Conservation (phyloP, 75 land plant genomes). For the Picea sitchensis region DNA sequence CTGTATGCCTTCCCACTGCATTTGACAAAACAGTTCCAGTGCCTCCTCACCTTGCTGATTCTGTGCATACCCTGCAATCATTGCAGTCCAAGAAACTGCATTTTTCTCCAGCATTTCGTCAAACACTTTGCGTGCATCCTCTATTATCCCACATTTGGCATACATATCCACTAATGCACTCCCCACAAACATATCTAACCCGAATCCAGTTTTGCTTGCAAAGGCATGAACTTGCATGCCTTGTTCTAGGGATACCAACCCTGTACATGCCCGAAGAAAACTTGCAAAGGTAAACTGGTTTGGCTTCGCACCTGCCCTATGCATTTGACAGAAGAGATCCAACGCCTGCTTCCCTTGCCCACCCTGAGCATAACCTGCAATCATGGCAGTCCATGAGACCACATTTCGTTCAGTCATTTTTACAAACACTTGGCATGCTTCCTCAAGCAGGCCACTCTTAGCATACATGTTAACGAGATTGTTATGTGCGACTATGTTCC, state of each 20-base stretch:
- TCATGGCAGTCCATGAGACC: conserved; percentile 60
- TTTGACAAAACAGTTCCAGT: not conserved
- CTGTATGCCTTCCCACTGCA: conserved; percentile 9
- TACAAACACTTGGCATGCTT: conserved; percentile 31
- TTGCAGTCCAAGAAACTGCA: conserved; percentile 54
- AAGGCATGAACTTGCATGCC: conserved; percentile 42
- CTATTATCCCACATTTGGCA: conserved; percentile 33
- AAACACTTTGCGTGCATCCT: conserved; percentile 38
- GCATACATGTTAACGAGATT: conserved; percentile 19
- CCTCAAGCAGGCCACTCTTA: conserved; percentile 28
- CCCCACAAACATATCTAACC: conserved; percentile 31
- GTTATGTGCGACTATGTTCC: not conserved
- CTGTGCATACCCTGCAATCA: conserved; percentile 16
- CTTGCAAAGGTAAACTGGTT: conserved; percentile 38
- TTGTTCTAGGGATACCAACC: conserved; percentile 14
- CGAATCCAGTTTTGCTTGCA: conserved; percentile 25
- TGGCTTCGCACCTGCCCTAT: conserved; percentile 20
- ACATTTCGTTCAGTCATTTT: conserved; percentile 33
- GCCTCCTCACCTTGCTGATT: conserved; percentile 7
- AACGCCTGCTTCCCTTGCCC: conserved; percentile 32
- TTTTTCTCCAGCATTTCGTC: conserved; percentile 28
- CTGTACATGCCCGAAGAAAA: conserved; percentile 37
- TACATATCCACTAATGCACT: conserved; percentile 64
- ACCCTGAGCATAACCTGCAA: conserved; percentile 39
- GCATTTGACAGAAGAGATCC: conserved; percentile 36